These are phyloP conservation scores for Aspergillus wentii DNA, from an alignment of 495 filamentous ascomycete genomes.

Conservation along the genomic window DNA sequence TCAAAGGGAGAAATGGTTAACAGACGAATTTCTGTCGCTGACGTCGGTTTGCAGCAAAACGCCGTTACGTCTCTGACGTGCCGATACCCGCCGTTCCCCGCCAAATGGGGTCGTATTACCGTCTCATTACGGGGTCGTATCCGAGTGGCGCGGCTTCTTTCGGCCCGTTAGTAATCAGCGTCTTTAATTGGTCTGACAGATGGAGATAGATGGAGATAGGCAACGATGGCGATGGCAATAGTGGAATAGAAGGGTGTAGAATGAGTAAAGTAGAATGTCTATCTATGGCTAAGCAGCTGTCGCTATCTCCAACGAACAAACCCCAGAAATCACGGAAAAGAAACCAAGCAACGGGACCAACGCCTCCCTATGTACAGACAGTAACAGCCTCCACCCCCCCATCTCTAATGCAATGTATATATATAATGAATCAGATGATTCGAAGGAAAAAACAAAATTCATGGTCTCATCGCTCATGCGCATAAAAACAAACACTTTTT, in stretches of 20 bases:
- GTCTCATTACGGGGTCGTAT: slow-evolving; percentile 13
- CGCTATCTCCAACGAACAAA: neutral
- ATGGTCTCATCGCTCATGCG: slow-evolving; percentile 19
- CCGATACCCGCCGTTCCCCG: slow-evolving; percentile 30
- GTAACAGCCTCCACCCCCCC: no score
- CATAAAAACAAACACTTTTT: slow-evolving; percentile 5
- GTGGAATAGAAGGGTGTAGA: no score
- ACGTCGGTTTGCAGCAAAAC: slow-evolving; percentile 21
- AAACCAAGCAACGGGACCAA: no score
- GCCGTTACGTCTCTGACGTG: slow-evolving; percentile 31
- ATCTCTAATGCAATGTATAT: no score
- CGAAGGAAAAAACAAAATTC: slow-evolving; percentile 5
- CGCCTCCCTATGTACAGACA: no score
- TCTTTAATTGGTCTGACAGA: no score
- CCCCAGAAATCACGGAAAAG: no score
- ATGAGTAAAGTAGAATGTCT: neutral
- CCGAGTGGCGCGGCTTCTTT: slow-evolving; percentile 12
- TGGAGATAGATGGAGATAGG: neutral
- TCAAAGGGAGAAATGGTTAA: slow-evolving; percentile 7
- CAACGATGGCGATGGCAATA: neutral
- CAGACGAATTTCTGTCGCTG: slow-evolving; percentile 10
- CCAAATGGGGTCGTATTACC: slow-evolving; percentile 5
- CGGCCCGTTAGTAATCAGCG: neutral
- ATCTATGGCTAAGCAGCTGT: neutral
- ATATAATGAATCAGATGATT: slow-evolving; percentile 5